Percentiles rank a stretch among this genome's conserved stretches.
phyloP scores from a whole-genome alignment of 2,329 filamentous ascomycete species.

The Diaporthe ampelina region DNA sequence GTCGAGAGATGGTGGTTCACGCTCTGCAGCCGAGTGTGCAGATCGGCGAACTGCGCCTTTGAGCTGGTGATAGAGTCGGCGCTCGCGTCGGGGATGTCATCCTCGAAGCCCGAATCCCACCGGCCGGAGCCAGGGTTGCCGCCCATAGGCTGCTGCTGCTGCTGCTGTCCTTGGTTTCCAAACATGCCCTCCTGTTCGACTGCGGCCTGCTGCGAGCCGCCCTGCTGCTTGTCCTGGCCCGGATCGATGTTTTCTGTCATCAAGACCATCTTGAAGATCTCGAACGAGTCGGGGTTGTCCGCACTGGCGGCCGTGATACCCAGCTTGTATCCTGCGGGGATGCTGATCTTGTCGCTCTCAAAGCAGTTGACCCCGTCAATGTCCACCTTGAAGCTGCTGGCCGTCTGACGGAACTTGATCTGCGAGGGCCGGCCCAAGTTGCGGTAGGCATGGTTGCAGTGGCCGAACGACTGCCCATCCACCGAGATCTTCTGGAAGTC shows the following conservation, averaged over 20 bases:
- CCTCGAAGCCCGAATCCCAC: slow-evolving; percentile 54
- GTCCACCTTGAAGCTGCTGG: slow-evolving; percentile 78
- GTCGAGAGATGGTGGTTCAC: slow-evolving; percentile 77
- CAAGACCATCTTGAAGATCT: slow-evolving; percentile 88
- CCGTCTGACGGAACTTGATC: slow-evolving; percentile 78
- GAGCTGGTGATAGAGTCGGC: slow-evolving; percentile 64
- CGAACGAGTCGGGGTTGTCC: slow-evolving; percentile 94
- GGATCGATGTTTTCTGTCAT: slow-evolving; percentile 66
- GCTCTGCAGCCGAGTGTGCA: slow-evolving; percentile 85
- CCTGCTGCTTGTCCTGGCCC: slow-evolving; percentile 42
- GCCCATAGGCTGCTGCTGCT: slow-evolving; percentile 45
- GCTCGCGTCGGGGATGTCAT: slow-evolving; percentile 61
- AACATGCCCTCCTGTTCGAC: slow-evolving; percentile 40
- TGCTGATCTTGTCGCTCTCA: slow-evolving; percentile 80
- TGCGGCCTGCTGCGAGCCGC: slow-evolving; percentile 39
- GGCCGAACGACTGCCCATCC: slow-evolving; percentile 90
- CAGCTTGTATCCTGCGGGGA: slow-evolving; percentile 86
- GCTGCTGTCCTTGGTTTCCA: slow-evolving; percentile 49
- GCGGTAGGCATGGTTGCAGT: slow-evolving; percentile 91
- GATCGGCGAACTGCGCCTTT: slow-evolving; percentile 80
- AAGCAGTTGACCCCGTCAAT: slow-evolving; percentile 89
- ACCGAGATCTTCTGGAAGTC: slow-evolving; percentile 86
- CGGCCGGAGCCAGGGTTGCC: slow-evolving; percentile 45
- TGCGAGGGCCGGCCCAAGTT: slow-evolving; percentile 89
- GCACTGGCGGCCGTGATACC: slow-evolving; percentile 90